Evolutionary conservation across 768 basidiomycete genomes (phyloP).

Genomic region (Termitomyces sp.): DNA sequence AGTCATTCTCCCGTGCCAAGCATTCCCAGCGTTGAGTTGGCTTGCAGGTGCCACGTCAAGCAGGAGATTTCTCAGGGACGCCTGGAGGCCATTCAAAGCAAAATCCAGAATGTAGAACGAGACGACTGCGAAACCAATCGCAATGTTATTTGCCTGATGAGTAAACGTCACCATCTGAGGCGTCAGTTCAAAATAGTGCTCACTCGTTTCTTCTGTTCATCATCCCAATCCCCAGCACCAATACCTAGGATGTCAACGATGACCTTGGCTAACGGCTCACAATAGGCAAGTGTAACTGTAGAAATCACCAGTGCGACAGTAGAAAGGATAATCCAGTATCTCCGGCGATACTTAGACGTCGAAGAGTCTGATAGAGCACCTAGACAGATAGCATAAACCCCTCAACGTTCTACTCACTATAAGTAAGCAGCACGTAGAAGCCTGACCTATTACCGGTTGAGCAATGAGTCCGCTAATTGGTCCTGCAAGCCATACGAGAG

Average conservation of each 20-base stretch:
- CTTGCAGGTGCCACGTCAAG: conserved; percentile 86
- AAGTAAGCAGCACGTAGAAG: conserved; percentile 9
- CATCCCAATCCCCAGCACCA: conserved; percentile 86
- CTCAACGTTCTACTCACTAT: conserved; percentile 15
- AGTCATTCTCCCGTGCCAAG: conserved; percentile 96
- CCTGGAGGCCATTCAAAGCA: conserved; percentile 93
- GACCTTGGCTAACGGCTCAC: conserved; percentile 62
- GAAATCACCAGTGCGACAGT: conserved; percentile 76
- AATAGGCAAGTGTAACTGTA: conserved; percentile 80
- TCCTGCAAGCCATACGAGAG: conserved; percentile 92
- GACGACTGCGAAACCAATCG: conserved; percentile 82
- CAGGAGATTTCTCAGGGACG: conserved; percentile 88
- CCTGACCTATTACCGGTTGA: conserved; percentile 92
- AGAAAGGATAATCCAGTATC: conserved; percentile 91
- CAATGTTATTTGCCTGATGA: conserved; percentile 54
- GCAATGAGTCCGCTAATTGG: conserved; percentile 94
- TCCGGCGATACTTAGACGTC: conserved; percentile 80
- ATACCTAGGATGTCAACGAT: conserved; percentile 74
- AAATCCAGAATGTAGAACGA: conserved; percentile 96
- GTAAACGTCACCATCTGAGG: background rate
- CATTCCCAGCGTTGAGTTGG: conserved; percentile 91
- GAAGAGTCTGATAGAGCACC: conserved; percentile 96
- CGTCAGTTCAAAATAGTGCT: conserved; percentile 14
- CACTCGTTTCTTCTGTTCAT: conserved; percentile 58
- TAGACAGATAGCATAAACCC: conserved; percentile 33